These are phyloP conservation scores for Spinacia oleracea DNA, from an alignment of 179 eudicot genomes.

Conservation along the genomic window DNA sequence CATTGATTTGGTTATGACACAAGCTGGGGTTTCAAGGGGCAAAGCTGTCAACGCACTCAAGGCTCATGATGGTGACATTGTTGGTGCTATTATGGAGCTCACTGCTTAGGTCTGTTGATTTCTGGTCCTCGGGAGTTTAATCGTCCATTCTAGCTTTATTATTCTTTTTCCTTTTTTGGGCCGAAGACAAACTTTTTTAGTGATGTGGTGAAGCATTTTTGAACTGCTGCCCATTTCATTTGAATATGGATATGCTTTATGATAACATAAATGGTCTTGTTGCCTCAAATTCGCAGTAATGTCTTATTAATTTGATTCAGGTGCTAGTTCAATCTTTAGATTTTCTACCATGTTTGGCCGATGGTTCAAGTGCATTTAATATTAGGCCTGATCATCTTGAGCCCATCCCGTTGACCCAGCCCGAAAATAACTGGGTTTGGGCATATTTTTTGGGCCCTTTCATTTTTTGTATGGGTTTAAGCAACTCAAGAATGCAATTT, in stretches of 20 bases:
- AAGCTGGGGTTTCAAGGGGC: slow-evolving; percentile 64
- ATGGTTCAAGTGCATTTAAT: too few relatives aligned
- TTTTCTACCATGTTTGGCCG: background rate
- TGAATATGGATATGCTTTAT: background rate
- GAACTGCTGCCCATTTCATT: slow-evolving; percentile 14
- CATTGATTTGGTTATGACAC: slow-evolving; percentile 89
- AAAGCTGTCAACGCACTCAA: slow-evolving; percentile 90
- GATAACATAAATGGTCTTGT: slow-evolving; percentile 4
- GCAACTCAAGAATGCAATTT: too few relatives aligned
- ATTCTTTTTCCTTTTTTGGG: background rate
- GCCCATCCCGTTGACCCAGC: too few relatives aligned
- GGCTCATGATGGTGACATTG: slow-evolving; percentile 69
- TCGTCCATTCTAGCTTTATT: slow-evolving; percentile 18
- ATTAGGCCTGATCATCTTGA: too few relatives aligned
- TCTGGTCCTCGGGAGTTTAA: slow-evolving; percentile 3
- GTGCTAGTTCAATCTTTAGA: background rate
- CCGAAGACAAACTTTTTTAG: slow-evolving; percentile 14
- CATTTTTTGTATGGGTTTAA: too few relatives aligned
- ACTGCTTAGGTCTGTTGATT: slow-evolving; percentile 44
- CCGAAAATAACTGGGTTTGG: too few relatives aligned
- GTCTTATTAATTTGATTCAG: background rate
- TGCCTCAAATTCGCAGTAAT: background rate
- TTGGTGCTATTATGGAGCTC: slow-evolving; percentile 85
- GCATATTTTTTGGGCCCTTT: too few relatives aligned
- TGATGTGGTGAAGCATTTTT: slow-evolving; percentile 25